phyloP scores from a whole-genome alignment of 2,329 filamentous ascomycete species.

The Thermoascus crustaceus region DNA sequence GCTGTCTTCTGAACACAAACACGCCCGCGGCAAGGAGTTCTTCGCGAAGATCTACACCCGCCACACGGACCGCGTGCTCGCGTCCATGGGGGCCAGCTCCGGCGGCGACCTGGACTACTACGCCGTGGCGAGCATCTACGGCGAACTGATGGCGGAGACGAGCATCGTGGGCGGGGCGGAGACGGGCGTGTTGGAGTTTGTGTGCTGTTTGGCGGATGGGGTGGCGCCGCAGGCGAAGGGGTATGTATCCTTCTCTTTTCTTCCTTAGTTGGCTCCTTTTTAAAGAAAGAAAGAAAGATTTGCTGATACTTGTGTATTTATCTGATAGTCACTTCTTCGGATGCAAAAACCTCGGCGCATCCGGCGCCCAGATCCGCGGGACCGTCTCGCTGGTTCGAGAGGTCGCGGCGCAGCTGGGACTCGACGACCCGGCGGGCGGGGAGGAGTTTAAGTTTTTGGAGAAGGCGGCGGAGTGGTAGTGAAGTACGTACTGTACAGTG shows the following conservation, averaged over 20 bases:
- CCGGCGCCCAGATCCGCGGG: conserved; percentile 10
- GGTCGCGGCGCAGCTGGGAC: conserved; percentile 12
- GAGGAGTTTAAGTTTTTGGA: conserved; percentile 10
- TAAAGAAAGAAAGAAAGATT: neutral
- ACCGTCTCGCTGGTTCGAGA: conserved; percentile 14
- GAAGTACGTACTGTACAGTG: too few species aligned
- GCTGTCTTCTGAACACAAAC: conserved; percentile 10
- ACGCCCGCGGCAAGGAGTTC: conserved; percentile 18
- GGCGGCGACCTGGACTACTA: conserved; percentile 21
- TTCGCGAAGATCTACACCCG: conserved; percentile 20
- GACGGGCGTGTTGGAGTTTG: conserved; percentile 22
- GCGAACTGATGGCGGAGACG: conserved; percentile 19
- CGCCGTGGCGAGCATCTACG: conserved; percentile 20
- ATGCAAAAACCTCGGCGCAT: conserved; percentile 18
- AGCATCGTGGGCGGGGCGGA: conserved; percentile 16
- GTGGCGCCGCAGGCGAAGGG: conserved; percentile 21
- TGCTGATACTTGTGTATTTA: conserved; percentile 1
- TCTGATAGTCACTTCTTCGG: conserved; percentile 19
- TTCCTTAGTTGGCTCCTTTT: conserved; percentile 1
- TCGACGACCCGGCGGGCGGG: conserved; percentile 7
- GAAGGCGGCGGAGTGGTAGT: conserved; percentile 11
- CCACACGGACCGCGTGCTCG: conserved; percentile 17
- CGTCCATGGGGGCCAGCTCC: conserved; percentile 16
- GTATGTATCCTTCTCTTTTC: conserved; percentile 10
- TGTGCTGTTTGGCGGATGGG: conserved; percentile 20